Percentiles rank a stretch among this genome's conserved stretches.
Evolutionary conservation across 228 moss, liverwort and hornwort species (phyloP).

Genomic region (Sphagnum magellanicum): DNA sequence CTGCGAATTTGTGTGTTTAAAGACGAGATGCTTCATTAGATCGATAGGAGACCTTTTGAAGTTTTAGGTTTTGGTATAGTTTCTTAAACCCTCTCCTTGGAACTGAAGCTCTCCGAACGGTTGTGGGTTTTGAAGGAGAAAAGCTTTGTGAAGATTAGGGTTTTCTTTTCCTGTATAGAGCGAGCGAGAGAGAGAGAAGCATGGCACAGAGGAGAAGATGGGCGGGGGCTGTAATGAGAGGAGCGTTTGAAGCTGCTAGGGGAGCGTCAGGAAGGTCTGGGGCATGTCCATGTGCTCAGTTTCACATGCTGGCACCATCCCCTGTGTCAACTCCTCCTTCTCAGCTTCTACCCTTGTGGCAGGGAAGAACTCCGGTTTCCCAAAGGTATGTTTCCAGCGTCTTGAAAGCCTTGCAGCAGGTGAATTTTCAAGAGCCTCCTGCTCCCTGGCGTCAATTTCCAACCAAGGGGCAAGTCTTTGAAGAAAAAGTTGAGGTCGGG

Average conservation of each 20-base stretch:
- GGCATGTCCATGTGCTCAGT: not conserved
- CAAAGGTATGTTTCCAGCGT: conserved; percentile 10
- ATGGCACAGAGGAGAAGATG: conserved; percentile 35
- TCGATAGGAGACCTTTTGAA: too few species aligned
- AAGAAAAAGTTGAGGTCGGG: conserved; percentile 55
- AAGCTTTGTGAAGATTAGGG: too few species aligned
- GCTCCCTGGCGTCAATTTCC: conserved; percentile 80
- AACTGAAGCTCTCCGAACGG: too few species aligned
- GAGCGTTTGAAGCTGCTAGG: conserved; percentile 13
- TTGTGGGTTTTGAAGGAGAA: too few species aligned
- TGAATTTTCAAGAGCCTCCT: conserved; percentile 46
- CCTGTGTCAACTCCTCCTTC: not conserved
- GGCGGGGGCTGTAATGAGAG: conserved; percentile 18
- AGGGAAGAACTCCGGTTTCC: conserved; percentile 2
- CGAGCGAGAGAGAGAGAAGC: not conserved
- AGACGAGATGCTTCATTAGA: too few species aligned
- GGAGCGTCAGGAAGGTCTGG: conserved; percentile 3
- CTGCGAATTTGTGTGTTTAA: too few species aligned
- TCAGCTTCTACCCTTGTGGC: not conserved
- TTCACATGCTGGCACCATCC: not conserved
- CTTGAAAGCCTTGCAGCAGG: conserved; percentile 13
- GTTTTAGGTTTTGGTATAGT: too few species aligned
- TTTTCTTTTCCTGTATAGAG: too few species aligned
- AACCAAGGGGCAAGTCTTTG: conserved; percentile 58
- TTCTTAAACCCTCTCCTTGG: too few species aligned